phyloP scores from a whole-genome alignment of 805 yeast species.

The Hanseniaspora guilliermondii region DNA sequence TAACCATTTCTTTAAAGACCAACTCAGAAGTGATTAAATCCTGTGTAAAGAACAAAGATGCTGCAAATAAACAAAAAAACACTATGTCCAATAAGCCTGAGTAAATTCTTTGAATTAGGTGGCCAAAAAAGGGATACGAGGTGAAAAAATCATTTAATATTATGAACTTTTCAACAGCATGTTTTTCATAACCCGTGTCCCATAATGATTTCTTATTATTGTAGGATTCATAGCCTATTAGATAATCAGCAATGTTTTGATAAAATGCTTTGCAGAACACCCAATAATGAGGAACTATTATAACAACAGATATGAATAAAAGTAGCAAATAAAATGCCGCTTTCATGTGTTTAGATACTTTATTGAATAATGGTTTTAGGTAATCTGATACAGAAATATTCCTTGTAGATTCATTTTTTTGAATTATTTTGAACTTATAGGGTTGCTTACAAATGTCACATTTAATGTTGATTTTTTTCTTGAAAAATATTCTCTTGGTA shows the following conservation, averaged over 20 bases:
- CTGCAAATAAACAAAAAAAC: constrained; percentile 31
- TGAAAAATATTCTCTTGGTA: constrained; percentile 19
- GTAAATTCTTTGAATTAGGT: constrained; percentile 15
- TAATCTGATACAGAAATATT: not conserved
- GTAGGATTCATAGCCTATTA: not conserved
- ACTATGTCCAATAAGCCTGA: constrained; percentile 22
- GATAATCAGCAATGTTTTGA: not conserved
- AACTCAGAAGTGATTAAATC: constrained; percentile 64
- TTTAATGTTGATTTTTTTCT: constrained; percentile 36
- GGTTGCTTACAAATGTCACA: constrained; percentile 85
- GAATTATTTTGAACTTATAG: constrained; percentile 55
- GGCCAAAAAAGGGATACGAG: not conserved
- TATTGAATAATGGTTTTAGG: not conserved
- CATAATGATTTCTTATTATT: not conserved
- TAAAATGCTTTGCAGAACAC: constrained; percentile 15
- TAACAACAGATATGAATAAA: not conserved
- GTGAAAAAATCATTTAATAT: not conserved
- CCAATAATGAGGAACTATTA: constrained; percentile 11
- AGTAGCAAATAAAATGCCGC: not conserved
- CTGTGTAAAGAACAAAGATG: constrained; percentile 45
- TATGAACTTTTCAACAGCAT: not conserved
- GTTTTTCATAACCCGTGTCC: not conserved
- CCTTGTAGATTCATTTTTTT: constrained; percentile 30
- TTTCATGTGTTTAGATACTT: not conserved
- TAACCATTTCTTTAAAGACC: constrained; percentile 48